Evolutionary conservation across 345 rosid species (phyloP), one percentile per base, ranked within the genome.

Genomic region (Dovyalis caffra): DNA sequence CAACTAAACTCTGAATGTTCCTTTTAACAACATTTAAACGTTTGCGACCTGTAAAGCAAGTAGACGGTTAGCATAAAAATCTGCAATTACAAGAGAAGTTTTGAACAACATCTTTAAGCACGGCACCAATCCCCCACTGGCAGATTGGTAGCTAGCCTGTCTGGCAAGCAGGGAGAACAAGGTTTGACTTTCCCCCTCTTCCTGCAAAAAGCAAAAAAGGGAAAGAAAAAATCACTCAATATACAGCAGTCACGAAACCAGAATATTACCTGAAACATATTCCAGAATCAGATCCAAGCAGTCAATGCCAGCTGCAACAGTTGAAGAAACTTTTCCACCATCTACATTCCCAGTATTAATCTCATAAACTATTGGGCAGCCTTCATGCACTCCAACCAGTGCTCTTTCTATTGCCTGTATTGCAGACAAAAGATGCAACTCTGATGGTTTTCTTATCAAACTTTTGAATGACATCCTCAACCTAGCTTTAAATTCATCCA

Each of bases 261-360:
- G 26, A 61, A 72, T 64, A 69, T 77, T 83, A 95, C 98, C 96
- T 87, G 97, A 82, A 76, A 80, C 92, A 83, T 87, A 83, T 82
- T 93, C 97, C 72, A 93, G 87, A 84, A 93, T 76, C n/a, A 95
- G 85, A 83, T 91, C 97, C 79, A 95, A 88, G 88, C 89, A 95
- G 77, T 93, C 98, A 69, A 95, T 75, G 78, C 92, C 93, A 74
- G 90, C 92, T 16, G 96, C 99, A 80, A 86, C 91, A 25, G 80
- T 81, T 70, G 91, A 78, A 68, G 92, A 87, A 75, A 90, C 87
- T 70, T 76, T 84, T 68, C 93, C 97, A 63, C 94, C 95, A 79
- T 83, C 83, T 75, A 76, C 81, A 66, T 70, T 78, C 79, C 93
- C 91, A 43, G 87, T 85, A 63, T 74, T 88, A 84, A 91, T 83